A percentile compares a stretch with the other conserved stretches of the same genome.
These are phyloP conservation scores for Cyathus striatus DNA, from an alignment of 768 basidiomycete species.

Conservation along the genomic window DNA sequence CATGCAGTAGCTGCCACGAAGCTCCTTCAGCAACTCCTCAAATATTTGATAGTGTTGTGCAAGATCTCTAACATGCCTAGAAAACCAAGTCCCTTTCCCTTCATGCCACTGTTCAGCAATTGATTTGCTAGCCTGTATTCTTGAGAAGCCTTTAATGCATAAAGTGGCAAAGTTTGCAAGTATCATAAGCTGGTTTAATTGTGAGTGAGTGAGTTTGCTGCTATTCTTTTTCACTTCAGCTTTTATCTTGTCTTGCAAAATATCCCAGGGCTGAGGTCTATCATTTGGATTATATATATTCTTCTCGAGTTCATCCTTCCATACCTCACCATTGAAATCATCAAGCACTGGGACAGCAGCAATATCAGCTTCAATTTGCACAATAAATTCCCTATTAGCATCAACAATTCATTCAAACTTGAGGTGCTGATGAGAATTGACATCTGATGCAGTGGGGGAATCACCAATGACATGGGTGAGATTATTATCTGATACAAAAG, in stretches of 20 bases:
- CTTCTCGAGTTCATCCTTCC: slow-evolving; percentile 9
- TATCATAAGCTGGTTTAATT: slow-evolving; percentile 25
- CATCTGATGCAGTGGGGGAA: neutral
- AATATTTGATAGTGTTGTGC: slow-evolving; percentile 31
- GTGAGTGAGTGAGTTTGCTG: slow-evolving; percentile 14
- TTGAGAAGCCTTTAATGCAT: slow-evolving; percentile 19
- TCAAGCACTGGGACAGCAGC: neutral
- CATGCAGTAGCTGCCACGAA: slow-evolving; percentile 13
- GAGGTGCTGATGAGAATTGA: neutral
- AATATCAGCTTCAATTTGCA: neutral
- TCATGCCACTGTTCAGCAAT: slow-evolving; percentile 35
- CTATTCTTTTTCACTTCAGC: slow-evolving; percentile 18
- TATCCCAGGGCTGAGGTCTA: slow-evolving; percentile 16
- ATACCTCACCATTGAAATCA: slow-evolving; percentile 1
- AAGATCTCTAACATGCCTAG: slow-evolving; percentile 19
- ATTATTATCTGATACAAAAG: too few relatives aligned
- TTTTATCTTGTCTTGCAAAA: slow-evolving; percentile 22
- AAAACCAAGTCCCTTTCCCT: slow-evolving; percentile 19
- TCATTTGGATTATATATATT: neutral
- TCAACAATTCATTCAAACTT: neutral
- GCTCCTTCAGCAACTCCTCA: slow-evolving; percentile 23
- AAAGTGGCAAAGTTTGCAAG: slow-evolving; percentile 30
- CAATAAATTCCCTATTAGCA: neutral
- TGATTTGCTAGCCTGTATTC: slow-evolving; percentile 22
- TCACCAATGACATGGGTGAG: neutral